Evolutionary conservation across 1,284 basidiomycete genomes (phyloP).

Genomic region (Ganoderma sp.): DNA sequence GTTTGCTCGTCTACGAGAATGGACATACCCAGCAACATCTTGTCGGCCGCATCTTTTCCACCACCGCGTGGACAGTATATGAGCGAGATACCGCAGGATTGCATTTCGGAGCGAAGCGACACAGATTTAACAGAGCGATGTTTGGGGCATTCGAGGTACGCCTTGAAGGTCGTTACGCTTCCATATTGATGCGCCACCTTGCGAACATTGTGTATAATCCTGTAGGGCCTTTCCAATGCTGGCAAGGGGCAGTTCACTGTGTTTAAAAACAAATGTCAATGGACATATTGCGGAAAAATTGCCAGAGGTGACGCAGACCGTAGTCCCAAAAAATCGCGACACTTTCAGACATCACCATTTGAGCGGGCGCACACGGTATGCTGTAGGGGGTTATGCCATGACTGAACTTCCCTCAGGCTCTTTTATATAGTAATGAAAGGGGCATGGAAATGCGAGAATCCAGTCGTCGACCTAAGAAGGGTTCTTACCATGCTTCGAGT

Average conservation of each 20-base stretch:
- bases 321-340: constrained; percentile 71
- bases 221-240: constrained; percentile 50
- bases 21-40: constrained; percentile 48
- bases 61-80: constrained; percentile 53
- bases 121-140: constrained; percentile 37
- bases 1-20: not conserved
- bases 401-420: not conserved
- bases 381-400: not conserved
- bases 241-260: constrained; percentile 63
- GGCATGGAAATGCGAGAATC: not conserved
- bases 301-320: constrained; percentile 45
- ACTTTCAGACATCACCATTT: not conserved
- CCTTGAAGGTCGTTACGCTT: constrained; percentile 46
- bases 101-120: constrained; percentile 55
- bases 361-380: not conserved
- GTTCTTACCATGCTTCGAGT: not conserved
- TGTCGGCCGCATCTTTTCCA: constrained; percentile 48
- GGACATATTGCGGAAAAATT: not conserved
- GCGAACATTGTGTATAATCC: constrained; percentile 36
- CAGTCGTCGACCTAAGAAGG: not conserved
- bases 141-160: constrained; percentile 55
- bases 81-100: constrained; percentile 46
- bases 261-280: not conserved
- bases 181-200: constrained; percentile 37
- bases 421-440: constrained; percentile 1